Percentiles rank a stretch among this genome's conserved stretches.
These are phyloP conservation scores for Leucosporidium creatinivorum DNA, from an alignment of 768 basidiomycete species.

Conservation along the genomic window DNA sequence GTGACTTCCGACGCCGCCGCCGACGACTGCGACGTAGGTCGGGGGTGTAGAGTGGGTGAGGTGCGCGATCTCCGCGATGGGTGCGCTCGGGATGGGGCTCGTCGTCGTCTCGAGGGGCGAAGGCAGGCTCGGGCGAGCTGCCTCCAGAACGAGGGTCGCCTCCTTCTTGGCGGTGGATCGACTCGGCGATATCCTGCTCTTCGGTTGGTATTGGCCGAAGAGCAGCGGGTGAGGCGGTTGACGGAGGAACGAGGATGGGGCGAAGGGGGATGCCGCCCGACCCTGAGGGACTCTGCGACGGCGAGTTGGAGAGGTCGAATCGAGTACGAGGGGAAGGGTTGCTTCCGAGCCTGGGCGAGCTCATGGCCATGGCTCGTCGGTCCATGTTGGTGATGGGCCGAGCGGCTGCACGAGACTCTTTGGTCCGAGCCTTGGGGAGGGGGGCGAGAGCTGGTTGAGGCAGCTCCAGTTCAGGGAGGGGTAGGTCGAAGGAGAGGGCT, in stretches of 20 bases:
- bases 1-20: conserved; percentile 1
- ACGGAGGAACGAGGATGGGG: conserved; percentile 1
- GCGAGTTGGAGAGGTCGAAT: conserved; percentile 21
- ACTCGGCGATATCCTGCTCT: too few species aligned
- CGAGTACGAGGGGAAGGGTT: conserved; percentile 8
- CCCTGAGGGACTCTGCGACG: neutral
- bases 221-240: neutral
- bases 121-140: conserved; percentile 12
- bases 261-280: neutral
- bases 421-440: neutral
- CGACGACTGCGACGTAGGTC: conserved; percentile 13
- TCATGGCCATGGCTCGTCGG: neutral
- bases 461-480: conserved; percentile 18
- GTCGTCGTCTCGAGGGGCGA: conserved; percentile 20
- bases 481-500: conserved; percentile 18
- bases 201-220: neutral
- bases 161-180: neutral
- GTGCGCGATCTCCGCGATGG: conserved; percentile 5
- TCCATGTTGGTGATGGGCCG: neutral
- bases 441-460: conserved; percentile 15
- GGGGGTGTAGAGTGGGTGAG: conserved; percentile 33
- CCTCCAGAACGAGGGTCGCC: too few species aligned
- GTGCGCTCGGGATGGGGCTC: conserved; percentile 13
- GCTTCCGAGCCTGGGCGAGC: neutral
- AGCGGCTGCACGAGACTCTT: neutral